Evolutionary conservation across 1,139 yeast genomes (phyloP), one percentile per base, ranked within the genome.

Genomic region (Lodderomyces pseudojiufengensis): DNA sequence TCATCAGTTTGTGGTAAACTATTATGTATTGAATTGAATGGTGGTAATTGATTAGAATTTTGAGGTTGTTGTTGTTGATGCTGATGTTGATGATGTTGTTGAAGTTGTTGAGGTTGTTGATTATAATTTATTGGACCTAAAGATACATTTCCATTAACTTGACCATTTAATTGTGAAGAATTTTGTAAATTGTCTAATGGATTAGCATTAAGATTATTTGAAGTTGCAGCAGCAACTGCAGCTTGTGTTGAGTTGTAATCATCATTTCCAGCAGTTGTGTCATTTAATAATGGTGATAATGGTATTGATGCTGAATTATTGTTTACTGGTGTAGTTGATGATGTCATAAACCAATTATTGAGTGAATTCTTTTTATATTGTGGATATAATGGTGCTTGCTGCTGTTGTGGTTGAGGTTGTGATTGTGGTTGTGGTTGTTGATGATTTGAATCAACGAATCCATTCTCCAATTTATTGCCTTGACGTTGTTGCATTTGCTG

Each of bases 11-110:
- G 29, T 1, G 68, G 64, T 7, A 63, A 45, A 32, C 52, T 62
- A 46, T 59, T 61, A 38, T 63, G 70, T 26, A 64, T 61, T 6
- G 63, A 47, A 40, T 63, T 63, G 45, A 65, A 61, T 2, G 70
- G 59, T 2, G 71, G 71, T 13, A 65, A 46, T 42, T 61, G 68
- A 32, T 58, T 63, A 35, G 45, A 51, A n/a, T n/a, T n/a, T 33
- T 59, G 66, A 36, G 55, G 59, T 33, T 60, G 66, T 20, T 55
- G 51, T 41, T 47, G 61, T 47, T 24, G 13, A 8, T 24, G 15
- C 14, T 32, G 29, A 11, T 16, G 20, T 18, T 18, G 20, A n/a
- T 28, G 36, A 21, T n/a, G 35, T 21, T 9, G 27, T 15, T 12
- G 21, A 11, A 10, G 9, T 24, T 15, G 21, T 20, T 12, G 32